These are phyloP conservation scores for Macadamia integrifolia DNA, from an alignment of 164 flowering plant genomes.

Conservation along the genomic window DNA sequence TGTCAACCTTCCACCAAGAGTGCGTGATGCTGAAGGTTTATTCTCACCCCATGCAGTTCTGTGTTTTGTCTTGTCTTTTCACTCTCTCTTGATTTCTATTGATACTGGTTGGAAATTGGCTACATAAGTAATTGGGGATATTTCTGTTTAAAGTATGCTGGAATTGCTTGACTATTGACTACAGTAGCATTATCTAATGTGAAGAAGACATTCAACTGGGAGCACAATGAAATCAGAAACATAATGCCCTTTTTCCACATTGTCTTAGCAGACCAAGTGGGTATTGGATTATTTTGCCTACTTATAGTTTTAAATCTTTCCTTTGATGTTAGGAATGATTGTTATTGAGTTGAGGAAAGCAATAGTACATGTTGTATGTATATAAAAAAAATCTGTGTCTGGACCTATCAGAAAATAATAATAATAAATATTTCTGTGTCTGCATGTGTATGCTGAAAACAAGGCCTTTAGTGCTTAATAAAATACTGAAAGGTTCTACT, in stretches of 20 bases:
- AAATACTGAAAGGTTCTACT: background rate
- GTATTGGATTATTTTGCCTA: too few species aligned
- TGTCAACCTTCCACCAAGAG: constrained; percentile 27
- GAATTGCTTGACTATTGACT: background rate
- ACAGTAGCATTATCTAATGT: too few species aligned
- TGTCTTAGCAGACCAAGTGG: too few species aligned
- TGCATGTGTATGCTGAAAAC: background rate
- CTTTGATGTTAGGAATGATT: background rate
- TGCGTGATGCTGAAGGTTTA: constrained; percentile 22
- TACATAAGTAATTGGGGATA: background rate
- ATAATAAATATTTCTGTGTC: too few species aligned
- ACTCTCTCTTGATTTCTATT: constrained; percentile 1
- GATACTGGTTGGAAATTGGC: background rate
- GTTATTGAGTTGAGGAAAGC: background rate
- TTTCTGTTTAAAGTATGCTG: background rate
- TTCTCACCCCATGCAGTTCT: background rate
- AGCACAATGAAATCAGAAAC: too few species aligned
- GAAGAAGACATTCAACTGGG: too few species aligned
- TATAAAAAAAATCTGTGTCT: background rate
- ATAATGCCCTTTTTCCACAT: too few species aligned
- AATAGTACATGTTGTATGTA: background rate
- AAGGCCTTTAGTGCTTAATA: background rate
- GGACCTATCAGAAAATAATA: too few species aligned
- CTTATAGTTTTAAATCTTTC: too few species aligned
- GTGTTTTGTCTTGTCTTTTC: background rate